Base-by-base conservation (phyloP, 1,139 yeast genomes). In the Neolecta irregularis region DNA sequence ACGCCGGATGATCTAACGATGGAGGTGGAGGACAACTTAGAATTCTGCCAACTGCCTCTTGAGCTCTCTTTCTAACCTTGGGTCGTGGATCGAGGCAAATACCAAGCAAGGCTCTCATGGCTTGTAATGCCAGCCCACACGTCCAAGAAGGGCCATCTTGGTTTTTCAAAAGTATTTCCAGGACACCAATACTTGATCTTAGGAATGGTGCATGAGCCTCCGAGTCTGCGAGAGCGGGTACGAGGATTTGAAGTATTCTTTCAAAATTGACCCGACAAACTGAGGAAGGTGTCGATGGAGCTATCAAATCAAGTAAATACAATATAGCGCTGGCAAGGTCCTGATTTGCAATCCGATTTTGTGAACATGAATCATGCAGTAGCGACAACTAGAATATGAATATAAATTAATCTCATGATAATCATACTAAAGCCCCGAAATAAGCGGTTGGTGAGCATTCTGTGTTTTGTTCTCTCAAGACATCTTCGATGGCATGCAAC, bases 61-160 rank as follows among this genome's bases (percentile, higher is more conserved):
- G 79, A 2, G 96, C 93, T 61, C 95, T 73, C 68, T 79, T 81
- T 56, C 99, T 72, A 8, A 91, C 93, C 51, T 91, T 91, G 23
- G 99, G 98, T 53, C 98, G 69, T 30, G 80, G 75, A 54, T 91
- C 98, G 37, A 79, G 59, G 1, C 88, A 69, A 44, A 83, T 64
- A 49, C 81, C 85, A 42, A 88, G 59, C 41, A 91, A 58, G 25
- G 93, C 95, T 33, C 71, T 67, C 43, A 85, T 59, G 18, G 91
- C 93, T 59, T 93, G 71, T 12, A 22, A 26, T 6, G 36, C 24
- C 16, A 33, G 13, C 8, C 21, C 22, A 51, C 68, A 69, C 21
- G 95, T 93, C 98, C 98, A 88, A 18, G 81, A 70, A 42, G 68
- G 68, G 30, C 68, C 61, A 50, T 81, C 93, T 53, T 88, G 95